Evolutionary conservation across 352 stramenopile species (phyloP), one percentile per base, ranked within the genome.

Genomic region (Thalassiosira delicatula): DNA sequence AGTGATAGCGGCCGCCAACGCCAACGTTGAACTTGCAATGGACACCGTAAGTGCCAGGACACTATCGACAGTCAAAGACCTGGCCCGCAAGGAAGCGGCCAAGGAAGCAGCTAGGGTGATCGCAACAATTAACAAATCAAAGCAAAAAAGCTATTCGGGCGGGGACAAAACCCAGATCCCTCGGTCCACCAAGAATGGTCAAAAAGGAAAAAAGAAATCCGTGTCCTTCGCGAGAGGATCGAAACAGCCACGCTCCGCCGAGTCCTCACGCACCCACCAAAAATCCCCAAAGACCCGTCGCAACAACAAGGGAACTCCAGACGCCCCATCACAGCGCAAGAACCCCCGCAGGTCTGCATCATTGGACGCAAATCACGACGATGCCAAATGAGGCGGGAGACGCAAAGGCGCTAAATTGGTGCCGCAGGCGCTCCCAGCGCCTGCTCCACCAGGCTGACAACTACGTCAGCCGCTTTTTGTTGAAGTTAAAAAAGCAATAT

Each of bases 381-480:
- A 62, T 44, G 66, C 35, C 46, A 30, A 57, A 27, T 19, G 46
- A 9, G 44, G 66, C 33, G 25, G 49, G 7, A 40, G 29, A 32
- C 17, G 30, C 61, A 62, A 74, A 74, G 29, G 66, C 46, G 30
- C 25, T 74, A 74, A 65, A 8, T 7, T 30, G 44, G 17, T 29
- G 49, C 49, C 23, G 5, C 17, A 25, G 44, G 30, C 66, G 30
- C 17, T 4, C 7, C 7, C 30, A 21, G 30, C 49, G 46, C 29
- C 27, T 35, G 46, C 9, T 63, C 25, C 46, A 74, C 49, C 11
- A 35, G 8, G 66, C 66, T 19, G 32, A 67, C 30, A 14, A 49
- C 44, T 29, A 29, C 11, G 30, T 67, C 37, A n/a, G 59, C 59
- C 17, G 27, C 3, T 49, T 49, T 67, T 29, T 29, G 59, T 17